Evolutionary conservation across 2,329 filamentous ascomycete species (phyloP), one percentile per base, ranked within the genome.

Genomic region (Colletotrichum cuscutae): DNA sequence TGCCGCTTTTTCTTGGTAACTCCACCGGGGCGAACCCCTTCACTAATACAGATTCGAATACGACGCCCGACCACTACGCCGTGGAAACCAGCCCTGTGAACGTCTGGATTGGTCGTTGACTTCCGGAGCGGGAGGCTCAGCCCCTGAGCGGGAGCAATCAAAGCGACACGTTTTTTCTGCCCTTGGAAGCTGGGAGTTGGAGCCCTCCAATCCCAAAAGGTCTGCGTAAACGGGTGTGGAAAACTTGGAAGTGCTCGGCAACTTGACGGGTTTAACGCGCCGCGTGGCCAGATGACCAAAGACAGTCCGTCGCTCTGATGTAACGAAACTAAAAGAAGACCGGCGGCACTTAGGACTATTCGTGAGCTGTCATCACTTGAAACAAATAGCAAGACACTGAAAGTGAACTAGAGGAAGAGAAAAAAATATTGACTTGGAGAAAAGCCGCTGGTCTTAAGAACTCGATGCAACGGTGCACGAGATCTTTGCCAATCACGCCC

Each of bases 401-500:
- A 22, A 49, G 42, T 22, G 19, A 49, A n/a, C 15, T n/a, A 49
- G 12, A 53, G 5, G 13, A 28, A 22, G 22, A 12, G 6, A 19
- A 37, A 42, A 37, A 30, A 32, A 19, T 26, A 32, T 4, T 9
- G 22, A 5, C 19, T 15, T n/a, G n/a, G 28, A 52, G n/a, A 4
- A 42, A 46, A 59, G 59, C 58, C 58, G 52, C 69, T 26, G 65
- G 59, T 60, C 65, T 54, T 30, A 15, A 68, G 30, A 4, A 15
- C 35, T 64, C 53, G 32, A 72, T 56, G 65, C 70, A 64, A 60
- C 54, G 65, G 65, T 7, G 60, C 70, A 30, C 59, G 15, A 72
- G 59, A 70, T 69, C 42, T 63, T 15, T 52, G 54, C 70, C 70
- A 72, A 65, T 72, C 70, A 65, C 46, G 54, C 42, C 66, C 56